A percentile compares a stretch with the other conserved stretches of the same genome.
Conservation (phyloP, 768 basidiomycete species). For the Serendipita sp. region DNA sequence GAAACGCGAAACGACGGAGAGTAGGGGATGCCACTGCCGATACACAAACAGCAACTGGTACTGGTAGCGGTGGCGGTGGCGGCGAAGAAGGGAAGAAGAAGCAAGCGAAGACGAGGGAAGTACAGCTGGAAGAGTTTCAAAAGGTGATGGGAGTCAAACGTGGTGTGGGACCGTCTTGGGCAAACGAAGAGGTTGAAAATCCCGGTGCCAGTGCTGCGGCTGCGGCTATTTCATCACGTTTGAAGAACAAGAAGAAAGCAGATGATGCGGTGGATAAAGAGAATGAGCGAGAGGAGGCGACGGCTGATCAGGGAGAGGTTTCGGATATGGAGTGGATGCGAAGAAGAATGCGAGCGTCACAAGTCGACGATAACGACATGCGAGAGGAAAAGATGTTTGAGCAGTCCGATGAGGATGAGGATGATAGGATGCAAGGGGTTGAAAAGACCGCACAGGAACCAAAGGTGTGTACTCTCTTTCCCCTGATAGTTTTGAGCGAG, state of each 20-base stretch:
- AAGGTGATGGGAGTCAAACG: constrained; percentile 52
- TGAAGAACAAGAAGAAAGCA: neutral
- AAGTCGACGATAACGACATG: constrained; percentile 14
- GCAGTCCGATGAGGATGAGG: constrained; percentile 40
- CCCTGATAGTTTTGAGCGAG: neutral
- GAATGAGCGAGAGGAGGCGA: constrained; percentile 6
- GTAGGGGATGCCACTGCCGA: neutral
- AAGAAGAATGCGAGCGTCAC: constrained; percentile 32
- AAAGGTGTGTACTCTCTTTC: neutral
- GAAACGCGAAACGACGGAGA: neutral
- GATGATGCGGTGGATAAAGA: neutral
- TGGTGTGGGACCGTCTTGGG: constrained; percentile 48
- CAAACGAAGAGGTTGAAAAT: constrained; percentile 26
- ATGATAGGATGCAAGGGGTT: constrained; percentile 10
- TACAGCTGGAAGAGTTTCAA: constrained; percentile 48
- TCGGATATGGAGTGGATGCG: constrained; percentile 65
- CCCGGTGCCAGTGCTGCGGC: constrained; percentile 10
- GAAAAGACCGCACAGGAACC: constrained; percentile 7
- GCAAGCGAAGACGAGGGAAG: constrained; percentile 13
- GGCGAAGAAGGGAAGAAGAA: constrained; percentile 7
- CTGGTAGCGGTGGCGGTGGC: neutral
- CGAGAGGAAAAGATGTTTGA: constrained; percentile 34
- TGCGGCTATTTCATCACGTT: neutral
- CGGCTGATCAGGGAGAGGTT: constrained; percentile 22
- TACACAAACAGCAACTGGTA: neutral